These are phyloP conservation scores for Coemansia sp. DNA, from an alignment of 192 early-diverging fungal genomes.

Conservation along the genomic window DNA sequence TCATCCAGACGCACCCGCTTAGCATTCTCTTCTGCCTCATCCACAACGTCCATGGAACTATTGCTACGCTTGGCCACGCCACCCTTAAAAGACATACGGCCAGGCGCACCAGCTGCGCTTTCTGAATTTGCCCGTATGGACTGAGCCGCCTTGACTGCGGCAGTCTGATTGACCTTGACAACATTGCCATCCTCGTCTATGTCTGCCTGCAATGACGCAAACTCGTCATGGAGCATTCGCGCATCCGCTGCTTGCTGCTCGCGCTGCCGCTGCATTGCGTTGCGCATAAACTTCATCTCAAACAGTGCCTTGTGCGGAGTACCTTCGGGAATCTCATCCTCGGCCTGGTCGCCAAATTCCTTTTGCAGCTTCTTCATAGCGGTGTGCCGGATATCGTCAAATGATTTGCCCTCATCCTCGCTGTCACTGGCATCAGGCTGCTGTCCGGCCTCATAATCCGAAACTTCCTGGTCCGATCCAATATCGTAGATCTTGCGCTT, in stretches of 20 bases:
- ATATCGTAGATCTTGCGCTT: constrained; percentile 78
- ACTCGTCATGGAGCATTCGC: constrained; percentile 34
- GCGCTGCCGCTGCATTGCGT: constrained; percentile 62
- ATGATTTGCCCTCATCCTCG: constrained; percentile 20
- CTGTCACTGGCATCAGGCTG: constrained; percentile 34
- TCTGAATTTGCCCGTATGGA: background rate
- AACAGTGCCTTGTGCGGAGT: constrained; percentile 75
- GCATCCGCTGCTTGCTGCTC: constrained; percentile 49
- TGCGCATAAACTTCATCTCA: constrained; percentile 98
- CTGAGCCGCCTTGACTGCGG: background rate
- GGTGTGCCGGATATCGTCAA: constrained; percentile 11
- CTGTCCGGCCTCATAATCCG: constrained; percentile 45
- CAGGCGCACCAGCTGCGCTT: constrained; percentile 13
- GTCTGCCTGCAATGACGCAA: constrained; percentile 36
- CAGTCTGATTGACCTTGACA: constrained; percentile 11
- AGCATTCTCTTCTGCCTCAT: background rate
- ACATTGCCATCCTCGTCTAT: constrained; percentile 31
- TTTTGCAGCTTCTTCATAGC: constrained; percentile 14
- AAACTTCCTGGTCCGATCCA: constrained; percentile 57
- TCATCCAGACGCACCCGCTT: constrained; percentile 58
- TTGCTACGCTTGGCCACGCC: constrained; percentile 16
- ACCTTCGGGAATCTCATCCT: constrained; percentile 45
- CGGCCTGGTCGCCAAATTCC: constrained; percentile 10
- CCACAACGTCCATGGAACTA: constrained; percentile 7
- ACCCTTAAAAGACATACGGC: constrained; percentile 49